Evolutionary conservation across 805 yeast genomes (phyloP).

Genomic region (Alloascoidea hylecoeti): DNA sequence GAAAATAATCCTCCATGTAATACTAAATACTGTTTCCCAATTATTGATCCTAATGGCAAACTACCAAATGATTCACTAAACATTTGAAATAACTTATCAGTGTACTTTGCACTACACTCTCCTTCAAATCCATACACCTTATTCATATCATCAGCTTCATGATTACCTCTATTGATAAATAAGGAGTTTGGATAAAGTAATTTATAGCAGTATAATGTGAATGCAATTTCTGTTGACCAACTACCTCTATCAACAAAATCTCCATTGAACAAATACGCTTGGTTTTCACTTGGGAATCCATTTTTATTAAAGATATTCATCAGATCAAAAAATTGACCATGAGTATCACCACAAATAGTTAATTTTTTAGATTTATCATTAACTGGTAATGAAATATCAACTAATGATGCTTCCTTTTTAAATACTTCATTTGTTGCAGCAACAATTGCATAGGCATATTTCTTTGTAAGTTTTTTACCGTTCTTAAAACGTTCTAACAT

Average conservation of each 20-base stretch:
- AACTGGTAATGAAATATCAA: constrained; percentile 38
- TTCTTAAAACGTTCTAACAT: constrained; percentile 61
- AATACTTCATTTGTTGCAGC: constrained; percentile 56
- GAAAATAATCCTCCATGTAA: constrained; percentile 96
- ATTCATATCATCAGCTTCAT: constrained; percentile 95
- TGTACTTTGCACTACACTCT: constrained; percentile 85
- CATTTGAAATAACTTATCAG: constrained; percentile 63
- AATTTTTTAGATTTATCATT: constrained; percentile 27
- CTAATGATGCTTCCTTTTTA: constrained; percentile 54
- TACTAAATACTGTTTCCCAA: constrained; percentile 67
- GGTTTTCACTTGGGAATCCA: constrained; percentile 55
- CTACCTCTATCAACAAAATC: constrained; percentile 97
- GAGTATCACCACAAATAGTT: constrained; percentile 95
- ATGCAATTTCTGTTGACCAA: constrained; percentile 95
- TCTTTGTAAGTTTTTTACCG: constrained; percentile 66
- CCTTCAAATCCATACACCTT: constrained; percentile 93
- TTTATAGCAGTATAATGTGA: constrained; percentile 65
- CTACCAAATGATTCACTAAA: constrained; percentile 79
- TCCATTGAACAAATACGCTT: constrained; percentile 82
- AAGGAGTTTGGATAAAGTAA: constrained; percentile 56
- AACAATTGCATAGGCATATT: constrained; percentile 71
- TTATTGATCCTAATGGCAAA: constrained; percentile 73
- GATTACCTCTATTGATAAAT: constrained; percentile 86
- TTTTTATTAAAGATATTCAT: constrained; percentile 61
- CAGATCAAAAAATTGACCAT: constrained; percentile 91